phyloP scores from a whole-genome alignment of 2,329 filamentous ascomycete genomes.

The Raffaelea deltoideospora region DNA sequence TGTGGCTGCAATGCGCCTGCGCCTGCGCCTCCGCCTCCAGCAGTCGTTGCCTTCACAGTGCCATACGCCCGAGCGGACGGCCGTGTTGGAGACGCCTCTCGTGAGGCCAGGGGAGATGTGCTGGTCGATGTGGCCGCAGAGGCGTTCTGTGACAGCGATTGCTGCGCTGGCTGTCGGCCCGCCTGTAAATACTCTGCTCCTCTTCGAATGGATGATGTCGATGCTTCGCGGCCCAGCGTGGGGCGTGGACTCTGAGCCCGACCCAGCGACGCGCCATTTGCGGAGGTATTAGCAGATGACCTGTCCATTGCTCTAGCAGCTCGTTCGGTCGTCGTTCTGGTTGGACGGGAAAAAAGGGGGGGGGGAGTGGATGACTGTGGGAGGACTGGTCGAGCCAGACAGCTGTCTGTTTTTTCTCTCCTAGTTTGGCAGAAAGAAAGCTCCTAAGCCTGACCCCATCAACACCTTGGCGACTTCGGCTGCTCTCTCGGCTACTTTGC shows the following conservation, averaged over 20 bases:
- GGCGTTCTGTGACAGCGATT: slow-evolving; percentile 3
- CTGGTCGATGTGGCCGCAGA: slow-evolving; percentile 15
- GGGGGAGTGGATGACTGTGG: too few relatives aligned
- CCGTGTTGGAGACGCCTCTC: slow-evolving; percentile 32
- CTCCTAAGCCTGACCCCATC: too few relatives aligned
- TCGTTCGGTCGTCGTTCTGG: too few relatives aligned
- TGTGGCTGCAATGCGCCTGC: background rate
- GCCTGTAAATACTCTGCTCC: background rate
- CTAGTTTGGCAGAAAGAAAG: too few relatives aligned
- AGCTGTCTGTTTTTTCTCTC: too few relatives aligned
- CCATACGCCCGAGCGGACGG: slow-evolving; percentile 17
- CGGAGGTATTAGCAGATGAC: background rate
- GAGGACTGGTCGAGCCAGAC: too few relatives aligned
- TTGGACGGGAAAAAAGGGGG: too few relatives aligned
- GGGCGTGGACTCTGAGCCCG: background rate
- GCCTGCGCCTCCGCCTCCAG: slow-evolving; percentile 4
- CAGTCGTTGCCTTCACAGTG: slow-evolving; percentile 15
- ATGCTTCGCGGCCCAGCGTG: background rate
- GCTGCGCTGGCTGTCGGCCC: background rate
- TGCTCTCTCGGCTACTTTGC: too few relatives aligned
- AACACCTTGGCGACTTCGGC: too few relatives aligned
- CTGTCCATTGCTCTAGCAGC: background rate
- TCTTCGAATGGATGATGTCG: background rate
- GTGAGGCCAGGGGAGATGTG: slow-evolving; percentile 18
- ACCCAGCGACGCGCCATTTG: background rate